Evolutionary conservation across 768 basidiomycete species (phyloP).

Genomic region (Kondoa malvinella): DNA sequence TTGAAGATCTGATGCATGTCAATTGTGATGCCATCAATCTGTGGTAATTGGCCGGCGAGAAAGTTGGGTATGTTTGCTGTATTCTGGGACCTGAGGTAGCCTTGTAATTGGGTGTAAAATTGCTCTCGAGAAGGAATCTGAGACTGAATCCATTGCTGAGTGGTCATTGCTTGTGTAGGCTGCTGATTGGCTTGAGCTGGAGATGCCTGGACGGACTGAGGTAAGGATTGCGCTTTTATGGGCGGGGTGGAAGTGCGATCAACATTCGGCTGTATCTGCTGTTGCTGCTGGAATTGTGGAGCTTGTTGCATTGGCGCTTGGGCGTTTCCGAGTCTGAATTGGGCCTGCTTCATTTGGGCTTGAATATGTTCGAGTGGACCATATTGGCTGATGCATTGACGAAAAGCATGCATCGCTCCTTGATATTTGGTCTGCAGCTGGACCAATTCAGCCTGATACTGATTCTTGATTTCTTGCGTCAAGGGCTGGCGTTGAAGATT

Average conservation of each 20-base stretch:
- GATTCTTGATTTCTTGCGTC: no score
- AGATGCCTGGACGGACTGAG: not conserved
- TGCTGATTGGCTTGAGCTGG: not conserved
- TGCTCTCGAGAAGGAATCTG: no score
- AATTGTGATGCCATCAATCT: not conserved
- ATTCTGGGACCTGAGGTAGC: not conserved
- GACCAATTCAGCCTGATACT: no score
- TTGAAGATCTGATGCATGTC: not conserved
- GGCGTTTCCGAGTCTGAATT: not conserved
- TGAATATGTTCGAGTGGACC: not conserved
- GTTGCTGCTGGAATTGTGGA: not conserved
- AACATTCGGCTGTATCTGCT: not conserved
- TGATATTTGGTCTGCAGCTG: not conserved
- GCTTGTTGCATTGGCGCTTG: not conserved
- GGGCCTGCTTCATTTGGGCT: not conserved
- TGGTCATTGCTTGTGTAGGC: not conserved
- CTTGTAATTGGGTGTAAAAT: not conserved
- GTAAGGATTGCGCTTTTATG: not conserved
- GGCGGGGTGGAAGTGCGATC: not conserved
- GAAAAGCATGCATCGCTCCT: not conserved
- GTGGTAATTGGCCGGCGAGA: not conserved
- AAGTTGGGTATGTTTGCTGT: not conserved
- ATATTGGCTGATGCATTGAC: not conserved
- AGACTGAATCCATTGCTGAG: no score
- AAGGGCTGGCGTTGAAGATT: no score